These are phyloP conservation scores for Asparagopsis taxiformis DNA, from an alignment of 31 red algal genomes.

Conservation along the genomic window DNA sequence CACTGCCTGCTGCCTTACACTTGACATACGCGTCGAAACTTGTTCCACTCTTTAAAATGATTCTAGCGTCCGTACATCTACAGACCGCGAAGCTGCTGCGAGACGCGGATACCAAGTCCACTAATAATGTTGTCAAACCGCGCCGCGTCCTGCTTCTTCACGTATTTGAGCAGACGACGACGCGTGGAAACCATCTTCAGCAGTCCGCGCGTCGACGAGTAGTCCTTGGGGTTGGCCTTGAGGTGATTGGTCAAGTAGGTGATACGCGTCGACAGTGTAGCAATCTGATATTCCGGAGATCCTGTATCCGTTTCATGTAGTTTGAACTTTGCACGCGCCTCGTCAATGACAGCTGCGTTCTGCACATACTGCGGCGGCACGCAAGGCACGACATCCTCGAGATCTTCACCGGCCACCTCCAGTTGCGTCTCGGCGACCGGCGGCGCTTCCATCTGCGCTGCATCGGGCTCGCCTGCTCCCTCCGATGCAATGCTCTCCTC, in stretches of 20 bases:
- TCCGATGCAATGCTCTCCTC: too few relatives aligned
- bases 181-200: constrained; percentile 81
- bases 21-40: too few relatives aligned
- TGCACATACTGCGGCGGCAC: constrained; percentile 23
- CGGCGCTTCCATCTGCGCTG: neutral
- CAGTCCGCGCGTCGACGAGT: constrained; percentile 84
- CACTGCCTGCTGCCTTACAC: too few relatives aligned
- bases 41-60: too few relatives aligned
- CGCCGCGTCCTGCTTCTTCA: constrained; percentile 53
- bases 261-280: constrained; percentile 83
- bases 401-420: constrained; percentile 37
- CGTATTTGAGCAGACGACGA: constrained; percentile 71
- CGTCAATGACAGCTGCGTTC: constrained; percentile 40
- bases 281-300: constrained; percentile 98
- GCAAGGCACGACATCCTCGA: constrained; percentile 12
- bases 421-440: too few relatives aligned
- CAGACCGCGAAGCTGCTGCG: constrained; percentile 70
- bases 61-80: too few relatives aligned
- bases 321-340: constrained; percentile 46
- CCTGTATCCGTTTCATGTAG: constrained; percentile 92
- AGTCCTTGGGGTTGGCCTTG: constrained; percentile 92
- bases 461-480: neutral
- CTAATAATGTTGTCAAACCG: constrained; percentile 68
- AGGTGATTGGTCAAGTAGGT: constrained; percentile 83
- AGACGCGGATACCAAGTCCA: constrained; percentile 71